Conservation (phyloP, 2,329 filamentous ascomycete genomes). For the Mycogone perniciosa region DNA sequence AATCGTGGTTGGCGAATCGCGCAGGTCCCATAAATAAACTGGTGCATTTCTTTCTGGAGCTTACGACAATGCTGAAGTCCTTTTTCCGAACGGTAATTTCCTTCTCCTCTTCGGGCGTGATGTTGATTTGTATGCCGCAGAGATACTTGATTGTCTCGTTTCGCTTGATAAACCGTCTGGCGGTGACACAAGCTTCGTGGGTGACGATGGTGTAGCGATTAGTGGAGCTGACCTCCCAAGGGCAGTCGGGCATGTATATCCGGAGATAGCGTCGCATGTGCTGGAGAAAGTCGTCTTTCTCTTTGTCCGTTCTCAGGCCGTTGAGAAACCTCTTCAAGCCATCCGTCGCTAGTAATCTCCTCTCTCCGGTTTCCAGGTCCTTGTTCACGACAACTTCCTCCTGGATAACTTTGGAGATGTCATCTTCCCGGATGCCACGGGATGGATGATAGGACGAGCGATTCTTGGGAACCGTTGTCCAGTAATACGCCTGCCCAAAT, state of each 20-base stretch:
- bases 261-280: constrained; percentile 88
- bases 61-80: constrained; percentile 96
- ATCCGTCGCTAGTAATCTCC: constrained; percentile 62
- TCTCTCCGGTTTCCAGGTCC: constrained; percentile 63
- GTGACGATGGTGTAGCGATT: constrained; percentile 91
- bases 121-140: constrained; percentile 82
- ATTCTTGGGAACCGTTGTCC: constrained; percentile 95
- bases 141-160: constrained; percentile 89
- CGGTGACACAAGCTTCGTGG: constrained; percentile 82
- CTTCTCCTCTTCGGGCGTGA: constrained; percentile 85
- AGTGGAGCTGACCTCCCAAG: constrained; percentile 85
- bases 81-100: constrained; percentile 74
- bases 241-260: constrained; percentile 88
- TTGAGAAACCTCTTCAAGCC: constrained; percentile 68
- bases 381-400: constrained; percentile 67
- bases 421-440: constrained; percentile 65
- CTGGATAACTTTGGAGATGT: constrained; percentile 55
- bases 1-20: constrained; percentile 96
- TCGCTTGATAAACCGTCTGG: constrained; percentile 69
- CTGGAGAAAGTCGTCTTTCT: constrained; percentile 77
- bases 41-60: constrained; percentile 81
- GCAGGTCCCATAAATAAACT: constrained; percentile 93
- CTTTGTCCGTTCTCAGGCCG: constrained; percentile 63
- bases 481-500: constrained; percentile 73
- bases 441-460: constrained; percentile 78